Evolutionary conservation across 2,329 filamentous ascomycete genomes (phyloP).

Genomic region (Cryphonectria carpinicola): DNA sequence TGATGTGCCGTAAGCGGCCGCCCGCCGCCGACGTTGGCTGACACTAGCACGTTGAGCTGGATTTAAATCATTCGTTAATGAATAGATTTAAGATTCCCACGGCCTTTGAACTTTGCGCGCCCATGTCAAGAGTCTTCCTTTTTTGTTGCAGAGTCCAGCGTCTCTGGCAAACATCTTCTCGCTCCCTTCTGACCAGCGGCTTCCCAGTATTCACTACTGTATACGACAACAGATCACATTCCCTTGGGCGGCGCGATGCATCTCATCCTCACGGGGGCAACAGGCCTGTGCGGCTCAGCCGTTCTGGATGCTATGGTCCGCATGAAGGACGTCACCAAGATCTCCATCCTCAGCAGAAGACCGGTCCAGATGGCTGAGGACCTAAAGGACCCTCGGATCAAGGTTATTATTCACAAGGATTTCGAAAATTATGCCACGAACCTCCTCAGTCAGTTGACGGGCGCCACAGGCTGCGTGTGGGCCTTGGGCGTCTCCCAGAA

Average conservation of each 20-base stretch:
- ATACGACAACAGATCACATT: neutral
- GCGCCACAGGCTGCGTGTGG: slow-evolving; percentile 73
- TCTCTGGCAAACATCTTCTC: neutral
- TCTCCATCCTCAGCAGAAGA: slow-evolving; percentile 69
- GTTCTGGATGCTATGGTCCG: slow-evolving; percentile 66
- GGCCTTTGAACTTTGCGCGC: too few species aligned
- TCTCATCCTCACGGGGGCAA: slow-evolving; percentile 70
- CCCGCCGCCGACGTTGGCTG: slow-evolving; percentile 6
- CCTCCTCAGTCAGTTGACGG: slow-evolving; percentile 62
- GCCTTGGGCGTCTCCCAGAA: slow-evolving; percentile 69
- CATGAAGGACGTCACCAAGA: slow-evolving; percentile 59
- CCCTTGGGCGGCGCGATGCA: slow-evolving; percentile 49
- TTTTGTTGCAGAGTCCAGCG: too few species aligned
- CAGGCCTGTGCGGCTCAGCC: slow-evolving; percentile 65
- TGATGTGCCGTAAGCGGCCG: slow-evolving; percentile 5
- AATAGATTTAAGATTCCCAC: too few species aligned
- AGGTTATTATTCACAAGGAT: slow-evolving; percentile 70
- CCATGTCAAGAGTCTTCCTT: too few species aligned
- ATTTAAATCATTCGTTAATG: neutral
- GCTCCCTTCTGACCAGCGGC: neutral
- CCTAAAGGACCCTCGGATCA: slow-evolving; percentile 60
- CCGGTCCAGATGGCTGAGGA: slow-evolving; percentile 66
- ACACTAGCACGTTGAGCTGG: slow-evolving; percentile 5
- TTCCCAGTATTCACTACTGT: too few species aligned
- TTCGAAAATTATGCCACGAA: slow-evolving; percentile 63